Conservation (phyloP, 148 eudicot genomes). For the Chenopodium album region DNA sequence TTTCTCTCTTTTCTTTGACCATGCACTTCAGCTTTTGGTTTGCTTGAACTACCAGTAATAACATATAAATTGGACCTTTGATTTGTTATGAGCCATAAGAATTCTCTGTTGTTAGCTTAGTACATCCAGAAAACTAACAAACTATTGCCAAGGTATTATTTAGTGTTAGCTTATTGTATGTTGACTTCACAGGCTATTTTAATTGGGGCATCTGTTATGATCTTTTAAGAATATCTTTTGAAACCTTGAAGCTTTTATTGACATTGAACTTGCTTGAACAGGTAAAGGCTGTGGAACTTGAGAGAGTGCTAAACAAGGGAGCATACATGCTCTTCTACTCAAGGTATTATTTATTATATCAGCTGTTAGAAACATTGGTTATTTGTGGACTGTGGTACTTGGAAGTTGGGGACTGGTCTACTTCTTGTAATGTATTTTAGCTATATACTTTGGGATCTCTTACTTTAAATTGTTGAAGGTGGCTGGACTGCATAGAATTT, state of each 20-base stretch:
- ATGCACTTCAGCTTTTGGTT: neutral
- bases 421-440: neutral
- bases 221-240: neutral
- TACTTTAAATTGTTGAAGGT: neutral
- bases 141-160: neutral
- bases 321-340: constrained; percentile 95
- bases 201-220: neutral
- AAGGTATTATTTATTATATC: constrained; percentile 40
- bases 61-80: neutral
- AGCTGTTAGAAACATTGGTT: neutral
- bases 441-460: neutral
- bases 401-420: neutral
- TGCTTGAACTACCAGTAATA: neutral
- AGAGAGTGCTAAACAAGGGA: constrained; percentile 61
- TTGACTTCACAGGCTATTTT: neutral
- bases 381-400: neutral
- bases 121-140: neutral
- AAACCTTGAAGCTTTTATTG: neutral
- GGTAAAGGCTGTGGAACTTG: constrained; percentile 71
- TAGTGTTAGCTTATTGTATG: constrained; percentile 5
- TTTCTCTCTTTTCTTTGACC: neutral
- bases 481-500: neutral
- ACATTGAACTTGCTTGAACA: constrained; percentile 27
- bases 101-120: neutral
- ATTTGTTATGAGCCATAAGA: neutral